Evolutionary conservation across 169 alveolate genomes (phyloP).

Genomic region (Theileria equi): DNA sequence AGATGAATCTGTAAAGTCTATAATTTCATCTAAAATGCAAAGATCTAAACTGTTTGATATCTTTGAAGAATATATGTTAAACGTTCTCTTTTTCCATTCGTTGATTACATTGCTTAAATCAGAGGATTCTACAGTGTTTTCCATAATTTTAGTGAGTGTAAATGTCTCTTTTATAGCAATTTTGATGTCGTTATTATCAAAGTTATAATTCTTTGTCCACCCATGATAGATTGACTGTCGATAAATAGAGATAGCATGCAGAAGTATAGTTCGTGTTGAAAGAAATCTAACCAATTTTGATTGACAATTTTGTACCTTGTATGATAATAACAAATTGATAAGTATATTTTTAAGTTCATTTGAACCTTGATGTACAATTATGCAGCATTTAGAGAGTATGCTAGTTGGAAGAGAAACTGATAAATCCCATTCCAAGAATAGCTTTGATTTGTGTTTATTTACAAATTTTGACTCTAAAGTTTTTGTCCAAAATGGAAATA

Average conservation of each 20-base stretch:
- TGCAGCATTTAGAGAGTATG: conserved; percentile 89
- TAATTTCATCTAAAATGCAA: conserved; percentile 12
- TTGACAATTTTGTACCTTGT: no score
- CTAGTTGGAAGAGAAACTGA: conserved; percentile 89
- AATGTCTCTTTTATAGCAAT: not conserved
- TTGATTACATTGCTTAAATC: not conserved
- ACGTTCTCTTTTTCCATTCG: conserved; percentile 18
- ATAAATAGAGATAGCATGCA: conserved; percentile 95
- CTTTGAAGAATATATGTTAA: conserved; percentile 14
- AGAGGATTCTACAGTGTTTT: not conserved
- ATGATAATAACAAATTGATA: no score
- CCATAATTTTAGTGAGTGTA: not conserved
- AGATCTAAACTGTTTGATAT: conserved; percentile 13
- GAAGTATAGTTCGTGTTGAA: conserved; percentile 92
- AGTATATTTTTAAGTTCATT: no score
- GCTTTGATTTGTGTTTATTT: conserved; percentile 85
- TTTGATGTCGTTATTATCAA: conserved; percentile 94
- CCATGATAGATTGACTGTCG: conserved; percentile 96
- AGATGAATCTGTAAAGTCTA: conserved; percentile 18
- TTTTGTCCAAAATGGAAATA: conserved; percentile 93
- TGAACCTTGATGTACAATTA: conserved; percentile 96
- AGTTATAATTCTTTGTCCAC: conserved; percentile 95
- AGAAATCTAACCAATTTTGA: conserved; percentile 65
- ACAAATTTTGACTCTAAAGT: conserved; percentile 92
- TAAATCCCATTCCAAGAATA: conserved; percentile 96